Conservation (phyloP, 2,329 filamentous ascomycete species). For the Endoconidiophora laricicola region DNA sequence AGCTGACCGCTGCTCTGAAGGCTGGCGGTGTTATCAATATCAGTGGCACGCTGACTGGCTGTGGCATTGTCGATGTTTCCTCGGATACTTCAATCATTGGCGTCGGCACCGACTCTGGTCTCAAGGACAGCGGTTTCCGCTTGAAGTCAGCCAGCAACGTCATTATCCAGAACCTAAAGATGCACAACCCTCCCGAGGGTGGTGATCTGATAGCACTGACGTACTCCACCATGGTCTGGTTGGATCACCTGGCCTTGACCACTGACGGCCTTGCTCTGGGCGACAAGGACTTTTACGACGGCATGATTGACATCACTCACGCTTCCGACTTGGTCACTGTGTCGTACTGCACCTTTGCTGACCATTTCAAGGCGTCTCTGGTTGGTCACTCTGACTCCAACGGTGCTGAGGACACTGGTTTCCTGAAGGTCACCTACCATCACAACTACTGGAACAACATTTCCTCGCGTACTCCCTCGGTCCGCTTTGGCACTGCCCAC, state of each 20-base stretch:
- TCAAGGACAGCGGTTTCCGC: conserved; percentile 28
- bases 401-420: conserved; percentile 37
- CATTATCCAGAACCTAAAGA: conserved; percentile 39
- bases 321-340: conserved; percentile 28
- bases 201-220: conserved; percentile 37
- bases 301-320: conserved; percentile 28
- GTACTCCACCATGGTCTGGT: conserved; percentile 30
- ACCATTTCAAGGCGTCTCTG: conserved; percentile 38
- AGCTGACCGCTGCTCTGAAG: conserved; percentile 23
- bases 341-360: conserved; percentile 26
- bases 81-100: conserved; percentile 36
- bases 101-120: conserved; percentile 26
- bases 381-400: conserved; percentile 46
- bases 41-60: conserved; percentile 27
- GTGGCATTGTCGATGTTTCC: conserved; percentile 27
- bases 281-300: conserved; percentile 29
- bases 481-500: conserved; percentile 47
- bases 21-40: conserved; percentile 28
- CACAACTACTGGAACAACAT: conserved; percentile 46
- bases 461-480: conserved; percentile 39
- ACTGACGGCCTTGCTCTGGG: conserved; percentile 19
- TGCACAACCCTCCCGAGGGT: conserved; percentile 29
- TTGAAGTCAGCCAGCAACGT: conserved; percentile 34
- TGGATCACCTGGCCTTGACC: conserved; percentile 29
- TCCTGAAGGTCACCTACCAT: conserved; percentile 40